Percentiles rank a stretch among this genome's conserved stretches.
Evolutionary conservation across 2,329 filamentous ascomycete genomes (phyloP).

Genomic region (Colletotrichum costaricense): DNA sequence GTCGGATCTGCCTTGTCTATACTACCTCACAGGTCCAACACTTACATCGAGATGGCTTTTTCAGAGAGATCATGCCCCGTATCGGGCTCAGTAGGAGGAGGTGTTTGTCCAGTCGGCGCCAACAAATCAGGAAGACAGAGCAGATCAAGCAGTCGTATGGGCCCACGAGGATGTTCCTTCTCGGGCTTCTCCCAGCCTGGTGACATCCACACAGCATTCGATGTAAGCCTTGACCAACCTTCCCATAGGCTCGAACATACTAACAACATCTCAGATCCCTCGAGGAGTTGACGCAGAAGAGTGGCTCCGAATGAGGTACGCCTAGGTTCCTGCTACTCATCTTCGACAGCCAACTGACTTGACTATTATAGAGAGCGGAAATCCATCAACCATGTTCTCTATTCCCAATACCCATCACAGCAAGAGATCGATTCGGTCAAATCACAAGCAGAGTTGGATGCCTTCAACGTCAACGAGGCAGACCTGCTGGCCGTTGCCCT

Average conservation of each 20-base stretch:
- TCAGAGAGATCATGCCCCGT: conserved; percentile 46
- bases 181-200: conserved; percentile 43
- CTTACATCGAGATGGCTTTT: conserved; percentile 36
- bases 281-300: conserved; percentile 56
- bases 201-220: conserved; percentile 47
- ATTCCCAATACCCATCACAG: conserved; percentile 53
- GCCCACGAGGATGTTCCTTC: conserved; percentile 48
- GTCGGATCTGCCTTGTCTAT: background rate
- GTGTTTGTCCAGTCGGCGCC: conserved; percentile 40
- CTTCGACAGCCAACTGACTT: conserved; percentile 9
- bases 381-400: conserved; percentile 60
- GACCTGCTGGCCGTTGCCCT: conserved; percentile 63
- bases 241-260: background rate
- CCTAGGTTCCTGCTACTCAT: background rate
- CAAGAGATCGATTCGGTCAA: conserved; percentile 53
- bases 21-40: background rate
- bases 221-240: conserved; percentile 42
- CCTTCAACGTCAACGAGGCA: conserved; percentile 58
- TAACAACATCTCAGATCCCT: conserved; percentile 50
- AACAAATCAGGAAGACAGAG: conserved; percentile 22
- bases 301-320: conserved; percentile 56
- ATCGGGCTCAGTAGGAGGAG: conserved; percentile 41
- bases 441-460: conserved; percentile 52
- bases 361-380: conserved; percentile 52
- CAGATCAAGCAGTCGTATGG: conserved; percentile 34